These are phyloP conservation scores for Cadophora gregata DNA, from an alignment of 2,329 filamentous ascomycete genomes.

Conservation along the genomic window DNA sequence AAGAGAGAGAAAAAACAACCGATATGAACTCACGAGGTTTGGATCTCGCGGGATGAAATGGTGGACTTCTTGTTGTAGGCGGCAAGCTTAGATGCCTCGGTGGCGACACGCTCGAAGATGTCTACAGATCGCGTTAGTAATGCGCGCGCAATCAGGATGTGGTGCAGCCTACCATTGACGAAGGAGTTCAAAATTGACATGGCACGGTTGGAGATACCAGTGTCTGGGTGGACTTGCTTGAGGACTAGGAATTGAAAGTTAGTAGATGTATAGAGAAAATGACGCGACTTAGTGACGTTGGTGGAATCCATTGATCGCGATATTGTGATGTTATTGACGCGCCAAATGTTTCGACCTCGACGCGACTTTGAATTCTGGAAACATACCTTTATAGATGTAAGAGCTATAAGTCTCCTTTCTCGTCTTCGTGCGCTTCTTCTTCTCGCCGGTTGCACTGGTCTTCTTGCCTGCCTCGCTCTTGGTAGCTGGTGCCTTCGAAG, in stretches of 20 bases:
- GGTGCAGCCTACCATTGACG: conserved; percentile 80
- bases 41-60: conserved; percentile 98
- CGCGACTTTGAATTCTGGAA: conserved; percentile 35
- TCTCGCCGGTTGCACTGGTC: conserved; percentile 93
- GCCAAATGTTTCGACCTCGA: conserved; percentile 25
- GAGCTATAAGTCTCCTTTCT: conserved; percentile 99
- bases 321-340: conserved; percentile 31
- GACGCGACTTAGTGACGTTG: conserved; percentile 32
- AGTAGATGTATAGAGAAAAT: conserved; percentile 45
- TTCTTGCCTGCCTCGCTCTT: conserved; percentile 99
- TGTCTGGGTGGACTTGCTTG: conserved; percentile 99
- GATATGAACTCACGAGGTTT: conserved; percentile 76
- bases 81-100: conserved; percentile 97
- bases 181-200: conserved; percentile 99
- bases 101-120: conserved; percentile 99
- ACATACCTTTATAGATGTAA: conserved; percentile 99
- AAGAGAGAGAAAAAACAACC: too few species aligned
- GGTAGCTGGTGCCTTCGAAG: conserved; percentile 85
- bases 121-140: conserved; percentile 59
- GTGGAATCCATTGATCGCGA: conserved; percentile 18
- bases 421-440: conserved; percentile 99
- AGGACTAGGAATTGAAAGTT: conserved; percentile 68
- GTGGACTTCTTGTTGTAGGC: conserved; percentile 99
- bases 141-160: background rate
- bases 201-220: conserved; percentile 99